Percentiles rank a stretch among this genome's conserved stretches.
Evolutionary conservation across 1,284 basidiomycete genomes (phyloP).

Genomic region (Limonomyces culmigenus): DNA sequence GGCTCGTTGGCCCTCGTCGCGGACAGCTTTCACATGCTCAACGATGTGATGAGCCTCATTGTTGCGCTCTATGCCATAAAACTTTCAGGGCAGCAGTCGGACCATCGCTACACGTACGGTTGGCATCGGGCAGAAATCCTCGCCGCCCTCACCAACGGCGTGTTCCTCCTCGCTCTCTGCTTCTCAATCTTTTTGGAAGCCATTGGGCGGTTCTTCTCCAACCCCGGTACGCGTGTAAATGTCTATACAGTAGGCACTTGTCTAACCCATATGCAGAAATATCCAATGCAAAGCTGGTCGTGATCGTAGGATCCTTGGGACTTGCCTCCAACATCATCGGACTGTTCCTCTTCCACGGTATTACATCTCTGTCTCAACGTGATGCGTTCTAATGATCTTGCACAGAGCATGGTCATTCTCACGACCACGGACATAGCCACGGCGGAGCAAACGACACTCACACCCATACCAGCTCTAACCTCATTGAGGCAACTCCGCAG

Average conservation of each 20-base stretch:
- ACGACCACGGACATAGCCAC: slow-evolving; percentile 16
- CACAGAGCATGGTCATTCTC: slow-evolving; percentile 45
- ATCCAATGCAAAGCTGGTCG: slow-evolving; percentile 73
- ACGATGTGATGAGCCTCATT: slow-evolving; percentile 87
- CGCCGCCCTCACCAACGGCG: slow-evolving; percentile 89
- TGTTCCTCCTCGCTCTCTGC: slow-evolving; percentile 90
- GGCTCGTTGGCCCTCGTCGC: slow-evolving; percentile 92
- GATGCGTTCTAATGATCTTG: slow-evolving; percentile 8
- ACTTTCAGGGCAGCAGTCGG: slow-evolving; percentile 36
- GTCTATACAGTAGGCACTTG: background rate
- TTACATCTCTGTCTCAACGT: slow-evolving; percentile 10
- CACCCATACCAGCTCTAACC: too few species aligned
- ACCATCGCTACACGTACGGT: slow-evolving; percentile 72
- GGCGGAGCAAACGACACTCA: slow-evolving; percentile 3
- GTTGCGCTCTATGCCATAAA: slow-evolving; percentile 97
- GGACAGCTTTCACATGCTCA: slow-evolving; percentile 97
- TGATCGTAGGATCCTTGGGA: slow-evolving; percentile 83
- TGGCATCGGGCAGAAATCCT: slow-evolving; percentile 99
- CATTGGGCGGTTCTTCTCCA: slow-evolving; percentile 75
- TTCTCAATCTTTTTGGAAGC: slow-evolving; percentile 94
- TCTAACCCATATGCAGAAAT: slow-evolving; percentile 45
- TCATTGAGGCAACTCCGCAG: too few species aligned
- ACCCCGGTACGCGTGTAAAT: slow-evolving; percentile 38
- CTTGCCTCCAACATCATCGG: slow-evolving; percentile 88
- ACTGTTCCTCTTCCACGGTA: slow-evolving; percentile 90